A percentile compares a stretch with the other conserved stretches of the same genome.
Evolutionary conservation across 1,139 yeast genomes (phyloP).

Genomic region (Pichia sp.): DNA sequence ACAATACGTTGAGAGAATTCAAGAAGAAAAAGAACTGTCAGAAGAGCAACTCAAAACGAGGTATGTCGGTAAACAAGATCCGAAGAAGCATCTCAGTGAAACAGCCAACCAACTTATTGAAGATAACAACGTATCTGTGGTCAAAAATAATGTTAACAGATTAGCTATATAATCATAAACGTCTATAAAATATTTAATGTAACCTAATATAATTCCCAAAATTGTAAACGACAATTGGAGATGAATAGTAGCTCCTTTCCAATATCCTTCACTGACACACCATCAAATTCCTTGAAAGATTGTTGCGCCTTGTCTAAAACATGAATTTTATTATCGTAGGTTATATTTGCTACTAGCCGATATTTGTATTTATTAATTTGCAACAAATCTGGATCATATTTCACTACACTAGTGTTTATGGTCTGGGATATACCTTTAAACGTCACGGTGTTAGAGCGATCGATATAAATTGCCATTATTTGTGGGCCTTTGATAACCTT

Average conservation of each 20-base stretch:
- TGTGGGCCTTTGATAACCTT: conserved; percentile 43
- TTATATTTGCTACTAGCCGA: conserved; percentile 43
- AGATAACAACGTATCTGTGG: conserved; percentile 78
- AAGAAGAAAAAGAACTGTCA: conserved; percentile 82
- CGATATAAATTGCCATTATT: conserved; percentile 47
- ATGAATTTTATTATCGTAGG: conserved; percentile 51
- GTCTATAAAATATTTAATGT: not conserved
- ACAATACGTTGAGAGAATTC: conserved; percentile 82
- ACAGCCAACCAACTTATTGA: conserved; percentile 83
- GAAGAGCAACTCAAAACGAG: conserved; percentile 91
- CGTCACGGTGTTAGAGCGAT: conserved; percentile 35
- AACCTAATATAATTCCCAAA: conserved; percentile 42
- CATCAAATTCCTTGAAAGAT: conserved; percentile 54
- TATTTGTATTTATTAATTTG: conserved; percentile 31
- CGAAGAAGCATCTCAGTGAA: conserved; percentile 91
- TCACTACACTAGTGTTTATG: conserved; percentile 59
- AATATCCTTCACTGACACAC: conserved; percentile 39
- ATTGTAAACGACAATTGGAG: conserved; percentile 56
- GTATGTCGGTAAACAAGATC: conserved; percentile 97
- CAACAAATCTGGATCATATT: conserved; percentile 41
- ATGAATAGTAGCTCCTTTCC: conserved; percentile 57
- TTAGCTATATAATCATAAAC: conserved; percentile 49
- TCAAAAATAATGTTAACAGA: conserved; percentile 85
- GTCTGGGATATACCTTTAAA: conserved; percentile 32
- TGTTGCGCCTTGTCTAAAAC: conserved; percentile 35